Evolutionary conservation across 2,329 filamentous ascomycete genomes (phyloP), one percentile per base, ranked within the genome.

Genomic region (Alternaria sp.): DNA sequence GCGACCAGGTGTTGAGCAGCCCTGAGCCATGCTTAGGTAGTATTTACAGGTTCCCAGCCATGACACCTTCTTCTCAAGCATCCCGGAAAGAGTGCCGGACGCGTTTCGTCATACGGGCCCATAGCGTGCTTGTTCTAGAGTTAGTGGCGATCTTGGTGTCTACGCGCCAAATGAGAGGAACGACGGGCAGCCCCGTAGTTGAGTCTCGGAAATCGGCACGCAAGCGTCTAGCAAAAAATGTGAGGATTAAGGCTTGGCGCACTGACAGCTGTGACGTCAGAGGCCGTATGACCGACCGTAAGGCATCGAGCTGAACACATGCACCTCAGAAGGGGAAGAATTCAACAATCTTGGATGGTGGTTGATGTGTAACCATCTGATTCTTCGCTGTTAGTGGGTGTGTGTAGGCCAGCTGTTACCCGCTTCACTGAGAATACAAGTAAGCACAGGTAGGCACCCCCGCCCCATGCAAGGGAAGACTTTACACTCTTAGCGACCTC

Each of bases 51-150:
- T 32, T 44, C 40, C 27, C 22, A 45, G 52, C 27, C 32, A 48
- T 46, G 46, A 48, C 41, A 53, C 20, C 48, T 25, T 22, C 46
- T 48, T 44, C 18, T 48, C 28, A 48, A 46, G 30, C 46, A 49
- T 30, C 25, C 18, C 34, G 45, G 38, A 40, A 44, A 51, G 54
- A n/a, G 27, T 46, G 41, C 54, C n/a, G 48, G 32, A 12, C 54
- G 40, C n/a, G 32, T 57, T 60, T 60, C 58, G 58, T 60, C 58
- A 60, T 60, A 22, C n/a, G 4, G 8, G 49, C 30, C 40, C 22
- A 34, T 40, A 54, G 59, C 59, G 55, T 44, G 38, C 48, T 44
- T 45, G 44, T 54, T 28, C 9, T n/a, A 55, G 18, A 45, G 9
- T 38, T 54, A 50, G 53, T 36, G 41, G 20, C 53, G 53, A 50